Percentiles rank a stretch among this genome's conserved stretches.
These are phyloP conservation scores for Suhomyces anneliseae DNA, from an alignment of 1,139 yeast genomes.

Conservation along the genomic window DNA sequence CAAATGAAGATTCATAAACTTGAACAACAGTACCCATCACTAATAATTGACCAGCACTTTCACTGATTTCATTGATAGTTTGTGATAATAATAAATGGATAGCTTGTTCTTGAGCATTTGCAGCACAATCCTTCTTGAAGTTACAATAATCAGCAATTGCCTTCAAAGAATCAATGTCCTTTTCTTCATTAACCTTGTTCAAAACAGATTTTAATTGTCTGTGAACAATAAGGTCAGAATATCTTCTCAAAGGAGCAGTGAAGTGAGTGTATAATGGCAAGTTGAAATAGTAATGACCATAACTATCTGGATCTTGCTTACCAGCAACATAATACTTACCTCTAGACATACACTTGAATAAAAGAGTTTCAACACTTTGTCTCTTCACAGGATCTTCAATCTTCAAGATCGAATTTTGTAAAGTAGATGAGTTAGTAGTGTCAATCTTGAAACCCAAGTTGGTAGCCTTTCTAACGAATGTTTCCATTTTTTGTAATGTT, in stretches of 20 bases:
- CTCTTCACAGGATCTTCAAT: constrained; percentile 66
- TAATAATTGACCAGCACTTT: constrained; percentile 74
- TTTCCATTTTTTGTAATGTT: constrained; percentile 75
- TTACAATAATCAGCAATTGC: constrained; percentile 90
- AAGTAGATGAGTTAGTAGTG: constrained; percentile 68
- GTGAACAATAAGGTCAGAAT: constrained; percentile 90
- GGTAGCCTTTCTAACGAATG: constrained; percentile 69
- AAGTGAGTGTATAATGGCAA: constrained; percentile 89
- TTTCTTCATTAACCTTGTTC: constrained; percentile 29
- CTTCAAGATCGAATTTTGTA: constrained; percentile 68
- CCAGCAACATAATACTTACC: constrained; percentile 91
- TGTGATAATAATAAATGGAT: constrained; percentile 83
- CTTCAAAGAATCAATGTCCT: constrained; percentile 71
- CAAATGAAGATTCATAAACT: constrained; percentile 95
- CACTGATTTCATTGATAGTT: constrained; percentile 77
- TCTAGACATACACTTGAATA: constrained; percentile 79
- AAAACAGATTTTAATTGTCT: constrained; percentile 79
- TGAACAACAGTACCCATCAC: constrained; percentile 87
- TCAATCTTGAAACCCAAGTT: constrained; percentile 71
- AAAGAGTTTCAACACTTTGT: constrained; percentile 73
- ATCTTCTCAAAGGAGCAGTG: constrained; percentile 88
- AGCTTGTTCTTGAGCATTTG: constrained; percentile 92
- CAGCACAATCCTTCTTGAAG: constrained; percentile 93
- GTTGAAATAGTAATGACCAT: constrained; percentile 77
- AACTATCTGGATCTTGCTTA: constrained; percentile 75